These are phyloP conservation scores for Alternaria brassicicola DNA, from an alignment of 2,329 filamentous ascomycete genomes.

Conservation along the genomic window DNA sequence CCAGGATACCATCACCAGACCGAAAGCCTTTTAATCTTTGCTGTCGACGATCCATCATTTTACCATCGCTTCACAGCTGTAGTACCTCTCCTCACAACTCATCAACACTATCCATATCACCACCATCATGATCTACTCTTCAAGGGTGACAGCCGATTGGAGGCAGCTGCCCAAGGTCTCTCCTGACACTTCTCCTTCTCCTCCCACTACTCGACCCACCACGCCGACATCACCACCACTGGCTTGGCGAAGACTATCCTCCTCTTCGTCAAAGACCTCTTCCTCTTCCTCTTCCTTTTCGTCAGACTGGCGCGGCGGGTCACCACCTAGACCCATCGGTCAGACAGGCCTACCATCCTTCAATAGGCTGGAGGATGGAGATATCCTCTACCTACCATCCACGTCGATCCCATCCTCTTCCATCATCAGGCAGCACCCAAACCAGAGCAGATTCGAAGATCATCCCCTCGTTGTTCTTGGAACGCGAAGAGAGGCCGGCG, in stretches of 20 bases:
- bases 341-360: slow-evolving; percentile 2
- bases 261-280: not conserved
- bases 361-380: slow-evolving; percentile 1
- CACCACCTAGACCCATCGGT: not conserved
- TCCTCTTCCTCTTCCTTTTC: not conserved
- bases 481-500: not conserved
- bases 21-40: not conserved
- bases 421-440: not conserved
- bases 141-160: not conserved
- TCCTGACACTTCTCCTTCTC: not conserved
- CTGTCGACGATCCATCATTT: not conserved
- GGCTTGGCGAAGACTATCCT: not conserved
- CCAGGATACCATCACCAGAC: not conserved
- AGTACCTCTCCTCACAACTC: not conserved
- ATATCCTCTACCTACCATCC: slow-evolving; percentile 7
- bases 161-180: not conserved
- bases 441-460: not conserved
- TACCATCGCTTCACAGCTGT: not conserved
- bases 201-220: not conserved
- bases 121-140: slow-evolving; percentile 1
- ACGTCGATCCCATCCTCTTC: not conserved
- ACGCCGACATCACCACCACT: not conserved
- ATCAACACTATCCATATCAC: not conserved
- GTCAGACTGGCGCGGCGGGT: slow-evolving; percentile 5
- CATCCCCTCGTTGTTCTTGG: slow-evolving; percentile 20